Conservation (phyloP, 1,139 yeast species). For the Pichia inconspicua region DNA sequence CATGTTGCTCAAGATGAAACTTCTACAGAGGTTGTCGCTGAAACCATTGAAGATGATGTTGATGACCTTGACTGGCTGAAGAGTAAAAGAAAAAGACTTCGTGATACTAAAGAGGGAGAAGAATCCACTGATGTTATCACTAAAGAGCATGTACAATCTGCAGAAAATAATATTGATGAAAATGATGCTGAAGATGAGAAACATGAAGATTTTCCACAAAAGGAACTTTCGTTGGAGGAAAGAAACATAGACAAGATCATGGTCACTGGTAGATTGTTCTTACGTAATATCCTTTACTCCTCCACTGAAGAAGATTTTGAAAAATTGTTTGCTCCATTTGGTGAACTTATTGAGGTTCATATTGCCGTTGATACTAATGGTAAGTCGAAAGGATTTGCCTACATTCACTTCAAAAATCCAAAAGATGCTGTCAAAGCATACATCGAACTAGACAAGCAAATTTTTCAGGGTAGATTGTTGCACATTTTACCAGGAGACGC, state of each 20-base stretch:
- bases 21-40: conserved; percentile 13
- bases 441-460: conserved; percentile 68
- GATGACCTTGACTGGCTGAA: conserved; percentile 89
- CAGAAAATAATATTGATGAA: conserved; percentile 4
- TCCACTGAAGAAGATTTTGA: conserved; percentile 75
- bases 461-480: conserved; percentile 87
- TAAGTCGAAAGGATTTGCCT: conserved; percentile 88
- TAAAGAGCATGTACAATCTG: conserved; percentile 7
- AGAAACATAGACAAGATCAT: conserved; percentile 43
- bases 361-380: conserved; percentile 86
- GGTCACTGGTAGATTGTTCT: conserved; percentile 73
- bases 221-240: conserved; percentile 37
- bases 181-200: conserved; percentile 14
- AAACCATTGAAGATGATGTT: conserved; percentile 29
- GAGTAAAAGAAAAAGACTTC: conserved; percentile 66
- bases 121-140: conserved; percentile 11
- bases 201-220: conserved; percentile 13
- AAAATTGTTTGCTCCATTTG: conserved; percentile 48
- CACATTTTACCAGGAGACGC: conserved; percentile 84
- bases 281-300: conserved; percentile 77
- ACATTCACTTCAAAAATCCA: conserved; percentile 59
- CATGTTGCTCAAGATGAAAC: conserved; percentile 34
- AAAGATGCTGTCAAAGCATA: conserved; percentile 74
- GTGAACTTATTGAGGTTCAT: conserved; percentile 72
- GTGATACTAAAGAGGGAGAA: conserved; percentile 20